Base-by-base conservation (phyloP, 73 alveolate genomes). In the Paramecium caudatum region DNA sequence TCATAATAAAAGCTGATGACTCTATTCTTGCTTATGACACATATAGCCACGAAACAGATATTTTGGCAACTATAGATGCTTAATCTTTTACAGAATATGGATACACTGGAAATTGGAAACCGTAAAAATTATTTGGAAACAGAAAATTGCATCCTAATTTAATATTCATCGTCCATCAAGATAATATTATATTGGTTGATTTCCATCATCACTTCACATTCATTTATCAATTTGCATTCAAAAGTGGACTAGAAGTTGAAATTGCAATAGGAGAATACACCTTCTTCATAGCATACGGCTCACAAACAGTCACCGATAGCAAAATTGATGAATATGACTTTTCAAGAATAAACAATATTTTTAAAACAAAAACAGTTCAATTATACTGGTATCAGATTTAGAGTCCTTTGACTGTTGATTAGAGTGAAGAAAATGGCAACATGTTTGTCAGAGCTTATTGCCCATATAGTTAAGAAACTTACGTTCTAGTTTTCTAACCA, bases 71-170 rank as follows among this genome's bases (percentile, higher is more conserved):
- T 7, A n/a, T 17, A 12, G 49, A 65, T 65, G 12, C 83, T 2
- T 10, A 1, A 4, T 32, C 88, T 41, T 74, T 74, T 10, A 39
- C 7, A 3, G 46, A 45, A 41, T 36, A 74, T 16, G 62, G 69
- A 4, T 37, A 19, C n/a, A 3, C 88, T 10, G 9, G 7, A 16
- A 74, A 23, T 37, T 74, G 88, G 88, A 74, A 74, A 74, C 88
- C 88, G 0, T 27, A 19, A 17, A 41, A 45, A 74, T 74, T 74
- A 43, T 74, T 41, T 41, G 88, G 88, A 74, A 74, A 74, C 32
- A 74, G 88, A 41, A 45, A 41, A 8, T 43, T 74, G 6, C 43
- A 74, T 19, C 39, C 69, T 5, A 74, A 74, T 45, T 30, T 74
- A 9, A 2, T 74, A 17, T 74, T 74, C 37, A 45, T 74, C 13